A percentile compares a stretch with the other conserved stretches of the same genome.
Evolutionary conservation across 2,329 filamentous ascomycete species (phyloP).

Genomic region (Aschersonia sp.): DNA sequence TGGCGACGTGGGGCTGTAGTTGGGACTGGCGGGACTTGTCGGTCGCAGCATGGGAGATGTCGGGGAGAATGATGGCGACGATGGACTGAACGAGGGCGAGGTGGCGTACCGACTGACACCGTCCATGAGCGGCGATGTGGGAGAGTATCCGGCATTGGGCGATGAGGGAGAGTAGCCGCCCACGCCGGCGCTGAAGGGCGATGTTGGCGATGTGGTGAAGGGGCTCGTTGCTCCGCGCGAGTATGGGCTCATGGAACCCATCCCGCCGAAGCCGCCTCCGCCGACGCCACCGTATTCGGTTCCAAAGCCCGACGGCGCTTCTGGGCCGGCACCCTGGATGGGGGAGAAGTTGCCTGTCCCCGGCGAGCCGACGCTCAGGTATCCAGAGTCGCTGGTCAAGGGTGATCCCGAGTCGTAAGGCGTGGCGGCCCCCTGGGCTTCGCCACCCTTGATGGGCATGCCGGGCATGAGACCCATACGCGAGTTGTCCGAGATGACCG

Average conservation of each 20-base stretch:
- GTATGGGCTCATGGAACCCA: slow-evolving; percentile 48
- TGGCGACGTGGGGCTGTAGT: slow-evolving; percentile 52
- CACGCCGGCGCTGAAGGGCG: slow-evolving; percentile 44
- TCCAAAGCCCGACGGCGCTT: slow-evolving; percentile 51
- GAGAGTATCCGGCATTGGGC: slow-evolving; percentile 58
- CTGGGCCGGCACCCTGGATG: slow-evolving; percentile 61
- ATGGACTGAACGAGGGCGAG: slow-evolving; percentile 49
- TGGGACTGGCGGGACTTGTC: slow-evolving; percentile 40
- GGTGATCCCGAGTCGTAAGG: slow-evolving; percentile 86
- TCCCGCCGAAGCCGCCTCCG: slow-evolving; percentile 30
- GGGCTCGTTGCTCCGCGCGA: slow-evolving; percentile 53
- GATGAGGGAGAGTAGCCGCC: slow-evolving; percentile 64
- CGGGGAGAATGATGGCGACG: slow-evolving; percentile 49
- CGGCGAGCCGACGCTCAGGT: slow-evolving; percentile 48
- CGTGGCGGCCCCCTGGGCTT: slow-evolving; percentile 73
- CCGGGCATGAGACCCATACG: slow-evolving; percentile 71
- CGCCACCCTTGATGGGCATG: slow-evolving; percentile 60
- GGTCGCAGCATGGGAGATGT: slow-evolving; percentile 44
- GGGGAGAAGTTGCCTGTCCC: slow-evolving; percentile 58
- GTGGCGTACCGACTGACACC: slow-evolving; percentile 38
- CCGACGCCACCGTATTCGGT: slow-evolving; percentile 37
- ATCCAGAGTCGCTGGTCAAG: slow-evolving; percentile 53
- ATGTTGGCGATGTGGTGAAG: slow-evolving; percentile 56
- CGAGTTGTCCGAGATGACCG: slow-evolving; percentile 84
- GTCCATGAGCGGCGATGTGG: slow-evolving; percentile 55